Evolutionary conservation across 2,329 filamentous ascomycete genomes (phyloP).

Genomic region (Aotearoamyces nothofagi): DNA sequence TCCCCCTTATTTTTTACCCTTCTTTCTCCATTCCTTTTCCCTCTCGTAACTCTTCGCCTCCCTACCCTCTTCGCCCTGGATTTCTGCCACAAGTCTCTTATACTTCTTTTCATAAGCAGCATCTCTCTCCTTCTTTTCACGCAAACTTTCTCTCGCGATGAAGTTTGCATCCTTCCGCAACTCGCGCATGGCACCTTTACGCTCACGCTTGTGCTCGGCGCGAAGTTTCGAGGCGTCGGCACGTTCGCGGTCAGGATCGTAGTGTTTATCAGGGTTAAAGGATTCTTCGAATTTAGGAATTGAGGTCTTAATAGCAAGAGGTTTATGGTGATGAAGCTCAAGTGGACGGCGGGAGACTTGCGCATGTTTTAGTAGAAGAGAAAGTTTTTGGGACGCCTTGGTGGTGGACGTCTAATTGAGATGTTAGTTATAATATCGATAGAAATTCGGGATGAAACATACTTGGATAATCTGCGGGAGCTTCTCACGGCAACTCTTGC

Average conservation of each 20-base stretch:
- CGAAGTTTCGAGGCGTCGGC: constrained; percentile 72
- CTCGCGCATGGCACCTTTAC: constrained; percentile 88
- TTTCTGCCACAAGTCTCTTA: constrained; percentile 80
- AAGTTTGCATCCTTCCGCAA: constrained; percentile 92
- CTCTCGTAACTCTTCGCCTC: constrained; percentile 82
- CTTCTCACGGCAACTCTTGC: constrained; percentile 33
- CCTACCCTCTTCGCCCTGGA: constrained; percentile 81
- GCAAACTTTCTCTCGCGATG: constrained; percentile 76
- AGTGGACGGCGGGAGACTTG: constrained; percentile 60
- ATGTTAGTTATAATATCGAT: constrained; percentile 7
- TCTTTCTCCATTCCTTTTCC: constrained; percentile 64
- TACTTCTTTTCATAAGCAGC: constrained; percentile 94
- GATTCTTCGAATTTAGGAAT: constrained; percentile 93
- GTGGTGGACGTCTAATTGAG: constrained; percentile 9
- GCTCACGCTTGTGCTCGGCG: constrained; percentile 86
- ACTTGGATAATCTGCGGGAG: constrained; percentile 24
- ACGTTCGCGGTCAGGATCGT: constrained; percentile 87
- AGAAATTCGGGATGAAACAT: constrained; percentile 4
- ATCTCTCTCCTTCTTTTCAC: constrained; percentile 87
- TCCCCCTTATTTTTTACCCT: constrained; percentile 36
- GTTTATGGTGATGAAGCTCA: constrained; percentile 76
- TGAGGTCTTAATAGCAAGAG: constrained; percentile 72
- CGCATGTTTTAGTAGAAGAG: constrained; percentile 42
- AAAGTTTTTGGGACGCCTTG: constrained; percentile 25
- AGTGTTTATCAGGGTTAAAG: constrained; percentile 92